These are phyloP conservation scores for Brassica hybrid DNA, from an alignment of 441 rosid species.

Conservation along the genomic window DNA sequence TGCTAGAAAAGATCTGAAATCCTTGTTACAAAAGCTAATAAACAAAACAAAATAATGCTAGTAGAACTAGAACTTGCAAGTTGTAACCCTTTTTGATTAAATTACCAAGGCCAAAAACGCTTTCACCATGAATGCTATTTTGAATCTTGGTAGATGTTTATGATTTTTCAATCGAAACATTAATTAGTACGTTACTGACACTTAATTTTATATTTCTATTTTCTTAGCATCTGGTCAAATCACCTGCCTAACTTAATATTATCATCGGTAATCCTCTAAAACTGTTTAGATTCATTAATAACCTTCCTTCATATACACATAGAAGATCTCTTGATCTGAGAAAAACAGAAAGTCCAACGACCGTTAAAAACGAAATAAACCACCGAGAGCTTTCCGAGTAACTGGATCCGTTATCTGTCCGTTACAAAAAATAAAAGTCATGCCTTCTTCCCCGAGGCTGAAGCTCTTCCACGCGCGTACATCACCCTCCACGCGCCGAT, in stretches of 20 bases:
- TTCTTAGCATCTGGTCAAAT: conserved; percentile 17
- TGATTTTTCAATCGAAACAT: background rate
- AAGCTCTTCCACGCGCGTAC: conserved; percentile 62
- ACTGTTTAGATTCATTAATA: background rate
- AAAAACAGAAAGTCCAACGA: conserved; percentile 27
- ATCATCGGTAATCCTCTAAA: conserved; percentile 10
- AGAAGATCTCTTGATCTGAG: conserved; percentile 21
- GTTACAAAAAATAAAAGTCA: conserved; percentile 23
- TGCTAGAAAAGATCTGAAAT: background rate
- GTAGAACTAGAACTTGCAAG: background rate
- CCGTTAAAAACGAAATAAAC: conserved; percentile 32
- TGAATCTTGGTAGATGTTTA: background rate
- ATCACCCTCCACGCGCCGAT: conserved; percentile 52
- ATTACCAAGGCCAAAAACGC: conserved; percentile 19
- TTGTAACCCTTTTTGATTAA: background rate
- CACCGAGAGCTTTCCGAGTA: background rate
- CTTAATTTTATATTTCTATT: background rate
- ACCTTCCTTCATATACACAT: conserved; percentile 1
- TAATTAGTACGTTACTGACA: conserved; percentile 5
- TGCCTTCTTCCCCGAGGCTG: conserved; percentile 71
- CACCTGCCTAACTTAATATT: conserved; percentile 14
- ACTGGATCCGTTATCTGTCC: conserved; percentile 33
- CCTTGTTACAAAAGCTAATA: background rate
- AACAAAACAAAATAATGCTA: background rate
- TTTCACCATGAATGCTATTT: conserved; percentile 20